These are phyloP conservation scores for Taiozyma onychis DNA, from an alignment of 1,139 yeast genomes.

Conservation along the genomic window DNA sequence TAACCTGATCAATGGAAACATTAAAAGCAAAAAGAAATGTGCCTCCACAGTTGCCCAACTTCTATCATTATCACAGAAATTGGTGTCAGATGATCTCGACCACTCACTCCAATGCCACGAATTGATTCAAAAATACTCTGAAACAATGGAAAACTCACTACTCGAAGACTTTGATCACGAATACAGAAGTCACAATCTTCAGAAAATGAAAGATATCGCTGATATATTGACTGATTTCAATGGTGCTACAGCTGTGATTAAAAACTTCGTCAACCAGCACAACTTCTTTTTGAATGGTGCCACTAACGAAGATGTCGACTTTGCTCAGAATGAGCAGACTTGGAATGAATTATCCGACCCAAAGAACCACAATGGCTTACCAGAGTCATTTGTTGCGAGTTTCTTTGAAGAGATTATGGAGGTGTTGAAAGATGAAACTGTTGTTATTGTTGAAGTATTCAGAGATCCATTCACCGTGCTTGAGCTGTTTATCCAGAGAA, in stretches of 20 bases:
- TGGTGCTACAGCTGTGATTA: conserved; percentile 80
- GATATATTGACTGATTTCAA: conserved; percentile 75
- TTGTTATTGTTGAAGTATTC: conserved; percentile 69
- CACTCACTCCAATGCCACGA: conserved; percentile 46
- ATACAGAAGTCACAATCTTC: conserved; percentile 43
- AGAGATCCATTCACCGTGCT: conserved; percentile 62
- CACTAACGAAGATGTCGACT: conserved; percentile 31
- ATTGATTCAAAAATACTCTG: conserved; percentile 66
- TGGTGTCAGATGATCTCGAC: conserved; percentile 46
- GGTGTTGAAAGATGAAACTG: conserved; percentile 63
- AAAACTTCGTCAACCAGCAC: conserved; percentile 77
- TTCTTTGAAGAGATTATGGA: conserved; percentile 36
- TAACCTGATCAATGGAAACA: conserved; percentile 36
- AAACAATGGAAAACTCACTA: conserved; percentile 64
- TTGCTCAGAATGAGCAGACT: conserved; percentile 31
- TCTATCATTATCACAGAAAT: conserved; percentile 55
- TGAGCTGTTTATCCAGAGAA: conserved; percentile 64
- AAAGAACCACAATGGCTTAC: conserved; percentile 30
- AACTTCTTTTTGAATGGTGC: conserved; percentile 58
- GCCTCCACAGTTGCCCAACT: conserved; percentile 67
- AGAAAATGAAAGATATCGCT: conserved; percentile 76
- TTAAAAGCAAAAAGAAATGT: conserved; percentile 55
- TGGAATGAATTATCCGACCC: conserved; percentile 48
- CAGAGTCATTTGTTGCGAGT: conserved; percentile 32
- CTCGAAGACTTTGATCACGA: conserved; percentile 54